phyloP scores from a whole-genome alignment of 163 green algal genomes.

The Scenedesmus sp. region DNA sequence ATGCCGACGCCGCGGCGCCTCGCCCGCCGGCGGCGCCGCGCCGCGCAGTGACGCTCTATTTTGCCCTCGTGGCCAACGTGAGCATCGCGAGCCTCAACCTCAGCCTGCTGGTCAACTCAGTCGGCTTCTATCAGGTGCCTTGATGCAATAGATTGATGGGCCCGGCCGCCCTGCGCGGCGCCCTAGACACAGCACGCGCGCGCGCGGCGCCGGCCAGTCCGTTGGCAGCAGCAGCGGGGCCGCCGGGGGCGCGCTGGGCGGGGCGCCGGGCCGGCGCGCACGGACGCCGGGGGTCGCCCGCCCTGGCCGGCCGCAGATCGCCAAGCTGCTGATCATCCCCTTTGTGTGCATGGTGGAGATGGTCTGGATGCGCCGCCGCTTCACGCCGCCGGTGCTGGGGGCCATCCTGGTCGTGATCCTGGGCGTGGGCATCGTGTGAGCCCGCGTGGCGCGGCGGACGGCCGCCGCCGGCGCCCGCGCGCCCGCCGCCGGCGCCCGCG shows the following conservation, averaged over 20 bases:
- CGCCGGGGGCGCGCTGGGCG: too few species aligned
- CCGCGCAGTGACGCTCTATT: slow-evolving; percentile 78
- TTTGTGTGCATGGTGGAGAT: slow-evolving; percentile 89
- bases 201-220: background rate
- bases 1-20: too few species aligned
- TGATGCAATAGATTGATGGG: too few species aligned
- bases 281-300: too few species aligned
- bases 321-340: slow-evolving; percentile 96
- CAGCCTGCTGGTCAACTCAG: slow-evolving; percentile 90
- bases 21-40: slow-evolving; percentile 46
- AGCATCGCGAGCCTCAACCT: slow-evolving; percentile 94
- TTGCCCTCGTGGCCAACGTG: slow-evolving; percentile 82
- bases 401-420: slow-evolving; percentile 79
- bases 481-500: too few species aligned
- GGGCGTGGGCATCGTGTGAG: slow-evolving; percentile 90
- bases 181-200: background rate
- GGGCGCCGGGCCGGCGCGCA: too few species aligned
- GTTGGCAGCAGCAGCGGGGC: too few species aligned
- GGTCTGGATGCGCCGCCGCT: slow-evolving; percentile 76
- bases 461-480: too few species aligned
- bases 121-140: slow-evolving; percentile 93
- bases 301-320: slow-evolving; percentile 75
- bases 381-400: slow-evolving; percentile 69
- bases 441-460: too few species aligned
- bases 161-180: too few species aligned